These are phyloP conservation scores for Tilletia caries DNA, from an alignment of 1,284 basidiomycete genomes.

Conservation along the genomic window DNA sequence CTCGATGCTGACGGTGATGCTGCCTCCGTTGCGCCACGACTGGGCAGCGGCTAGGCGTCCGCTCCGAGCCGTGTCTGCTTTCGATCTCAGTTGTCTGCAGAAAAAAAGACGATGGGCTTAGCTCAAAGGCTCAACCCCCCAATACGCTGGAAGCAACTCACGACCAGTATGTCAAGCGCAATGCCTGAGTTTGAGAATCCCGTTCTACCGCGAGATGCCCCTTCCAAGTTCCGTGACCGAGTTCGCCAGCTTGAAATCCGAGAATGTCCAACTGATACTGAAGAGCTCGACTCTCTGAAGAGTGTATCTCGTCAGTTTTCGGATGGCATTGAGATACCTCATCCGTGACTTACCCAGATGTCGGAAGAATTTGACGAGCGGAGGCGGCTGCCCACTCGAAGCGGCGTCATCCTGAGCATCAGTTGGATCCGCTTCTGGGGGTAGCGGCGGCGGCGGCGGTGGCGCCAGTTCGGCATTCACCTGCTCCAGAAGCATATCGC, in stretches of 20 bases:
- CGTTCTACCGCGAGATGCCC: neutral
- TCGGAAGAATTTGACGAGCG: slow-evolving; percentile 5
- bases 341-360: neutral
- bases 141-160: neutral
- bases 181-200: neutral
- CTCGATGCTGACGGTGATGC: slow-evolving; percentile 5
- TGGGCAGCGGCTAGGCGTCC: neutral
- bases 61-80: neutral
- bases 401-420: neutral
- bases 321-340: neutral
- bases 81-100: neutral
- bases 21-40: neutral
- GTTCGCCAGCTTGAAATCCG: slow-evolving; percentile 39
- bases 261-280: slow-evolving; percentile 50
- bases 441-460: slow-evolving; percentile 2
- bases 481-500: slow-evolving; percentile 30
- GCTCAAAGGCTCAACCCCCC: too few species aligned
- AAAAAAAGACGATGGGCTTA: too few species aligned
- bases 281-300: slow-evolving; percentile 29
- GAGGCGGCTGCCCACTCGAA: neutral
- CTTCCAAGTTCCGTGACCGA: slow-evolving; percentile 15
- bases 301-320: neutral
- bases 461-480: slow-evolving; percentile 38
- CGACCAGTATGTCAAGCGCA: slow-evolving; percentile 7
- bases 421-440: slow-evolving; percentile 6